Evolutionary conservation across 75 land plant genomes (phyloP).

Genomic region (Cupressus sempervirens): DNA sequence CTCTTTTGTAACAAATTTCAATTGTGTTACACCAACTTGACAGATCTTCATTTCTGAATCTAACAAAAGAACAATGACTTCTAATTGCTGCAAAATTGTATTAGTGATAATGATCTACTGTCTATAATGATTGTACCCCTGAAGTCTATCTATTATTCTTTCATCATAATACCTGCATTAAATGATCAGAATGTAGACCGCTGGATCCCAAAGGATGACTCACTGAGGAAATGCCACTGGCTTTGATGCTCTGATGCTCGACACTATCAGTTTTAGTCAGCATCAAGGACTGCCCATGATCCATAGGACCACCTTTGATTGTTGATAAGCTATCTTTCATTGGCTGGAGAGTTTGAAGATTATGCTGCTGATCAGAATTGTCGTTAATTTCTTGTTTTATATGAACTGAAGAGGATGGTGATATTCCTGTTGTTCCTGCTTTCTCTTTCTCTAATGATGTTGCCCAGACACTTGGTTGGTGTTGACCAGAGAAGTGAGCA

Average conservation of each 20-base stretch:
- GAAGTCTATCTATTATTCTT: neutral
- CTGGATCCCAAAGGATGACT: slow-evolving; percentile 23
- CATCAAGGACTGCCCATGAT: slow-evolving; percentile 22
- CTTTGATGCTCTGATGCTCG: slow-evolving; percentile 41
- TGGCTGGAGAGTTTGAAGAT: slow-evolving; percentile 13
- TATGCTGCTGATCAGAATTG: slow-evolving; percentile 27
- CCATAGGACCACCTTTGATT: slow-evolving; percentile 8
- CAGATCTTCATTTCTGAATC: neutral
- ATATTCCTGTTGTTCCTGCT: neutral
- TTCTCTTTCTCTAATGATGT: slow-evolving; percentile 28
- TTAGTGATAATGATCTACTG: neutral
- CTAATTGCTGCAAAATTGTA: neutral
- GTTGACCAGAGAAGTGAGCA: slow-evolving; percentile 33
- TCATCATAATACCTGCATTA: slow-evolving; percentile 17
- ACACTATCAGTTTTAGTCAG: slow-evolving; percentile 22
- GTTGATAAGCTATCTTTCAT: slow-evolving; percentile 15
- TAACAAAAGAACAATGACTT: neutral
- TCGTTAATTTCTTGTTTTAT: slow-evolving; percentile 54
- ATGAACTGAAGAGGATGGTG: slow-evolving; percentile 16
- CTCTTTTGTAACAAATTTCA: neutral
- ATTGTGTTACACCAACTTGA: neutral
- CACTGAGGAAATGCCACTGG: slow-evolving; percentile 19
- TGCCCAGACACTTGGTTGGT: slow-evolving; percentile 34
- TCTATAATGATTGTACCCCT: neutral
- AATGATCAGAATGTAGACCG: slow-evolving; percentile 11